Evolutionary conservation across 2,329 filamentous ascomycete genomes (phyloP).

Genomic region (Dothidotthia symphoricarpi): DNA sequence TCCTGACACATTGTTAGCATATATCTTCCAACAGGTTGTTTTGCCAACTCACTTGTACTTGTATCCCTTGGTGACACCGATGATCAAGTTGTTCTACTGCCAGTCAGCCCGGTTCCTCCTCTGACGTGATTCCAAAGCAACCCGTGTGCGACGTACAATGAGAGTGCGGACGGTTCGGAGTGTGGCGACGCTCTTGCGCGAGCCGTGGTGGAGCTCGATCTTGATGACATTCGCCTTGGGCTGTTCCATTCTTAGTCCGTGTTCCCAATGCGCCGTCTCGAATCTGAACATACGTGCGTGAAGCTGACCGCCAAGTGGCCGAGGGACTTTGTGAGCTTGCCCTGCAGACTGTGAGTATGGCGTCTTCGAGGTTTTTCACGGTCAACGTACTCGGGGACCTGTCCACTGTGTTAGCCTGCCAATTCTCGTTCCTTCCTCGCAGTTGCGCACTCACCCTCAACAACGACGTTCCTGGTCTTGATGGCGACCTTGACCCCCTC

Average conservation of each 20-base stretch:
- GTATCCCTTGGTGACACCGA: constrained; percentile 98
- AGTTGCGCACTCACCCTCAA: constrained; percentile 76
- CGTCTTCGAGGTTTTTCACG: constrained; percentile 7
- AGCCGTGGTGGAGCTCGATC: constrained; percentile 98
- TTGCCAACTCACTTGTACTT: constrained; percentile 74
- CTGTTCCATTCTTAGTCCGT: constrained; percentile 24
- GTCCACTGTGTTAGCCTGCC: constrained; percentile 17
- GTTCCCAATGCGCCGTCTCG: constrained; percentile 1
- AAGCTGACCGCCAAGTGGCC: constrained; percentile 97
- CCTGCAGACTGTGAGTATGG: constrained; percentile 47
- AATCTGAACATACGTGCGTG: constrained; percentile 55
- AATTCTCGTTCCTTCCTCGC: constrained; percentile 4
- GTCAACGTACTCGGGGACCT: constrained; percentile 35
- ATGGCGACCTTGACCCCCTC: constrained; percentile 97
- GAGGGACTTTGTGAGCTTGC: constrained; percentile 96
- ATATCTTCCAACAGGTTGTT: not conserved
- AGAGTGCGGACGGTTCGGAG: constrained; percentile 96
- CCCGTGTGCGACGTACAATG: constrained; percentile 56
- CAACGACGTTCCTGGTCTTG: constrained; percentile 93
- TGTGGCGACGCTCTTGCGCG: constrained; percentile 95
- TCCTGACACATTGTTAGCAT: constrained; percentile 48
- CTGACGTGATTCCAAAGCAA: not conserved
- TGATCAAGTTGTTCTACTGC: constrained; percentile 80
- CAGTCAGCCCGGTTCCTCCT: constrained; percentile 21
- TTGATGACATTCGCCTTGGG: constrained; percentile 83